These are phyloP conservation scores for Cornus suecica DNA, from an alignment of 148 eudicot species.

Conservation along the genomic window DNA sequence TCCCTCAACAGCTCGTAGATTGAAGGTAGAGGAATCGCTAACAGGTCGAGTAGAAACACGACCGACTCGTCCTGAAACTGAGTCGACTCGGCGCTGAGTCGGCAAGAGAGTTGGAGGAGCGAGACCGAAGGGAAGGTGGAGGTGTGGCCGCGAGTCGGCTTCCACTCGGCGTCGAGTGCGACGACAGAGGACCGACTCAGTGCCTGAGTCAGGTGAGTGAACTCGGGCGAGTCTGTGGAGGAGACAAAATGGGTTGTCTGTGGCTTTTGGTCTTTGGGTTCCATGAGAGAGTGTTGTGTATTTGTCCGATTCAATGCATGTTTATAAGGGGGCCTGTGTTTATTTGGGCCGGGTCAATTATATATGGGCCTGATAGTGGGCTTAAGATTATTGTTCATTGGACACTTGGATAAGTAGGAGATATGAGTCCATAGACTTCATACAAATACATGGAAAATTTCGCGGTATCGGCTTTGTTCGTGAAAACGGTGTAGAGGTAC, in stretches of 20 bases:
- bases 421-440: no score
- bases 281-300: background rate
- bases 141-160: constrained; percentile 34
- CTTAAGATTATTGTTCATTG: no score
- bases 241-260: constrained; percentile 33
- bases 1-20: constrained; percentile 7
- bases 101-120: constrained; percentile 93
- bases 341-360: no score
- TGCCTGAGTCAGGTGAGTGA: constrained; percentile 36
- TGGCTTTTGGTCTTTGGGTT: constrained; percentile 18
- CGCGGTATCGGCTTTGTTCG: no score
- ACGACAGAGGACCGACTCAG: constrained; percentile 41
- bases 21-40: constrained; percentile 10
- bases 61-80: background rate
- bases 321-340: no score
- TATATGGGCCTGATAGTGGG: no score
- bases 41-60: constrained; percentile 19
- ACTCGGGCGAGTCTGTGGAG: constrained; percentile 64
- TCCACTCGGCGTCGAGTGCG: constrained; percentile 72
- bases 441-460: no score
- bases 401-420: no score
- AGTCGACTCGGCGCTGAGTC: constrained; percentile 39
- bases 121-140: constrained; percentile 63
- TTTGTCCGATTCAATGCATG: background rate
- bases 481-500: no score